Conservation (phyloP, 1,284 basidiomycete species). For the Ceratobasidium sp. region DNA sequence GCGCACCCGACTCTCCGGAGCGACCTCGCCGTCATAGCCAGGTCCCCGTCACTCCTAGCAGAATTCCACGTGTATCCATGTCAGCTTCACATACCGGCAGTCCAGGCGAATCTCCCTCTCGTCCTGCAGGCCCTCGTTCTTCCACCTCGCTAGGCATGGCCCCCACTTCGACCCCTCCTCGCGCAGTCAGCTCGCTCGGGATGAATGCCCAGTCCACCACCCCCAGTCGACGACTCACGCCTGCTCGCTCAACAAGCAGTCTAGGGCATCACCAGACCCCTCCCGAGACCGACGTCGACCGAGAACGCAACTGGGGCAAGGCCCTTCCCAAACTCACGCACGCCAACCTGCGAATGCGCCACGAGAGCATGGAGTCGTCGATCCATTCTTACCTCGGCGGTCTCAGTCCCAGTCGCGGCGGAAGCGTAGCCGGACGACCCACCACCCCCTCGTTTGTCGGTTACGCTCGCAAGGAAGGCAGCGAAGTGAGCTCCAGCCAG, state of each 20-base stretch:
- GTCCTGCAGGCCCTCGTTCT: background rate
- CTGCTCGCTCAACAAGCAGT: slow-evolving; percentile 3
- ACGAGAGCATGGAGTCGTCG: slow-evolving; percentile 22
- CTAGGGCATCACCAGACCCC: slow-evolving; percentile 1
- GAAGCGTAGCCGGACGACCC: background rate
- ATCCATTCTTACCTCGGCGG: background rate
- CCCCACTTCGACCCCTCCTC: background rate
- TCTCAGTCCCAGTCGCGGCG: slow-evolving; percentile 6
- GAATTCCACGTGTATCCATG: slow-evolving; percentile 35
- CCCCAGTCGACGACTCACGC: background rate
- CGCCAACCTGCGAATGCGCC: slow-evolving; percentile 26
- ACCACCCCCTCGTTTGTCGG: slow-evolving; percentile 29
- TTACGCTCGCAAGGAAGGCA: background rate
- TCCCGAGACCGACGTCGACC: slow-evolving; percentile 23
- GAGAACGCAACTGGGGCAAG: slow-evolving; percentile 18
- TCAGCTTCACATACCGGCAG: background rate
- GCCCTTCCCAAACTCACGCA: slow-evolving; percentile 19
- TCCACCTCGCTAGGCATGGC: background rate
- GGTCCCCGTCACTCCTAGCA: slow-evolving; percentile 15
- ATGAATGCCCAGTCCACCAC: background rate
- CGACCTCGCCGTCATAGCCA: background rate
- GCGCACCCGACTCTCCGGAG: background rate
- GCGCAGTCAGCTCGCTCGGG: background rate
- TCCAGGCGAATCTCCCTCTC: background rate
- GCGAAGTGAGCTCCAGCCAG: slow-evolving; percentile 28